Percentiles rank a stretch among this genome's conserved stretches.
These are phyloP conservation scores for Carallia pectinifolia DNA, from an alignment of 345 rosid species.

Conservation along the genomic window DNA sequence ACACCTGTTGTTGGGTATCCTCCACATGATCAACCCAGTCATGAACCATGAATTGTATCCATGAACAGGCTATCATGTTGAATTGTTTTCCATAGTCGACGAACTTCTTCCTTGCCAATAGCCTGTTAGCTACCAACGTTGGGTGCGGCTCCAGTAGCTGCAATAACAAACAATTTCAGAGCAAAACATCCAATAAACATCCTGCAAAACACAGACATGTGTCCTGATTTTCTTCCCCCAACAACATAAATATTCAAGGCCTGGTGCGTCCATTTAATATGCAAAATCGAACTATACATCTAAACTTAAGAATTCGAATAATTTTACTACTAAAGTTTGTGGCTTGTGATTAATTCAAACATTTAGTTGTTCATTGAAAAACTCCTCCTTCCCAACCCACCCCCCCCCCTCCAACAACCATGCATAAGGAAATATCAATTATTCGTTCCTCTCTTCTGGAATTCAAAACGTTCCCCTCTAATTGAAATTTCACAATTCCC, in stretches of 20 bases:
- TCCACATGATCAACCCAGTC: slow-evolving; percentile 71
- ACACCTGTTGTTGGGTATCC: slow-evolving; percentile 49
- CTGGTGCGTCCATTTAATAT: too few relatives aligned
- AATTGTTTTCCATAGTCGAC: slow-evolving; percentile 58
- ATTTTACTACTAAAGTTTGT: too few relatives aligned
- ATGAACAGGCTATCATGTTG: slow-evolving; percentile 60
- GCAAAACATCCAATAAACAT: background rate
- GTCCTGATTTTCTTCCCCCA: background rate
- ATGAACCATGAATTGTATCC: slow-evolving; percentile 73
- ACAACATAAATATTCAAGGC: background rate
- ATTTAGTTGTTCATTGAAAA: too few relatives aligned
- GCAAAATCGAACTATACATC: too few relatives aligned
- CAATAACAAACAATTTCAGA: background rate
- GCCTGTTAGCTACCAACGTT: slow-evolving; percentile 50
- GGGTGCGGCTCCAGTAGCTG: slow-evolving; percentile 79
- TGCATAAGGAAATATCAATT: too few relatives aligned
- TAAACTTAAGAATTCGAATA: too few relatives aligned
- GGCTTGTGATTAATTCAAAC: too few relatives aligned
- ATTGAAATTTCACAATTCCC: too few relatives aligned
- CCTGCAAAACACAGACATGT: background rate
- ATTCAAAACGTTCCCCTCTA: too few relatives aligned
- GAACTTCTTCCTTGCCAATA: slow-evolving; percentile 39
- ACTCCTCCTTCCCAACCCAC: too few relatives aligned
- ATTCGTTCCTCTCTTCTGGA: too few relatives aligned
- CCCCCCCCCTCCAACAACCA: too few relatives aligned